These are phyloP conservation scores for Aspergillus ruber DNA, from an alignment of 2,329 filamentous ascomycete species.

Conservation along the genomic window DNA sequence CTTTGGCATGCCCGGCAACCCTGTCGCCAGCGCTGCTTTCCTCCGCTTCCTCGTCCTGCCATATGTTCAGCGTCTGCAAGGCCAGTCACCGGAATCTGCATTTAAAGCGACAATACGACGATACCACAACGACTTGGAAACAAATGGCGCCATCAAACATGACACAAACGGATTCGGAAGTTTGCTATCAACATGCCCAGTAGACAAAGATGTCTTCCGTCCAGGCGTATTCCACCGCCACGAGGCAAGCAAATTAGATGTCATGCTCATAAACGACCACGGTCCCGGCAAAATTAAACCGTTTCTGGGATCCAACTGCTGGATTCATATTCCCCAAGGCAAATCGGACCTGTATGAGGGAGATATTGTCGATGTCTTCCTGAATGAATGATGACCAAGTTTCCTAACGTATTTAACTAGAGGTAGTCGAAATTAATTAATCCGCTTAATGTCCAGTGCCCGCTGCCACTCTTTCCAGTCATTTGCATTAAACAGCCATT, in stretches of 20 bases:
- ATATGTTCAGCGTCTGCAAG: conserved; percentile 14
- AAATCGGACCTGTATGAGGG: conserved; percentile 6
- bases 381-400: neutral
- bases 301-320: conserved; percentile 18
- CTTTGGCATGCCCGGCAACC: conserved; percentile 24
- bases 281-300: conserved; percentile 18
- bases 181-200: conserved; percentile 1
- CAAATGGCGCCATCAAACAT: neutral
- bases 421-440: too few relatives aligned
- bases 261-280: conserved; percentile 13
- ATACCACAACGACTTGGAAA: neutral
- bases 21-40: conserved; percentile 21
- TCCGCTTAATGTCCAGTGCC: conserved; percentile 28
- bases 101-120: neutral
- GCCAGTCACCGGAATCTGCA: neutral
- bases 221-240: conserved; percentile 1
- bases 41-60: conserved; percentile 23
- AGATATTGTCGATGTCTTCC: conserved; percentile 8
- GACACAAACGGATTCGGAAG: neutral
- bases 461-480: conserved; percentile 39
- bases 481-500: conserved; percentile 19
- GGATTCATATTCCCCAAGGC: conserved; percentile 17
- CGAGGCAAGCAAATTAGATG: neutral
- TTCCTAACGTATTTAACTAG: too few relatives aligned
- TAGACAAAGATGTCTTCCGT: conserved; percentile 7